These are phyloP conservation scores for Mortierella sp. DNA, from an alignment of 371 early-diverging fungal species.

Conservation along the genomic window DNA sequence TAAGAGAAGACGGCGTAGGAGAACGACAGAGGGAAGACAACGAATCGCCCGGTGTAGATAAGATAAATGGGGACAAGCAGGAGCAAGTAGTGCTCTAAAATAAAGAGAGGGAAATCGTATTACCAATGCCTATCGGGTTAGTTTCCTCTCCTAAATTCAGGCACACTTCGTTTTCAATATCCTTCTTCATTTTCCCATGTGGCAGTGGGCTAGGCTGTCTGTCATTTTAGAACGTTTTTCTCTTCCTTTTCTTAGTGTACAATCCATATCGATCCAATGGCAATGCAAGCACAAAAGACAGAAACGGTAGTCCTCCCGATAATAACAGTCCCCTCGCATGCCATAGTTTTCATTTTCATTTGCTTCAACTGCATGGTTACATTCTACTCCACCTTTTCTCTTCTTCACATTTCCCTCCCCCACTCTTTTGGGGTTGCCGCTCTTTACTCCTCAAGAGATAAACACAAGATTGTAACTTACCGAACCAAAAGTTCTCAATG, in stretches of 20 bases:
- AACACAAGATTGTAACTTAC: slow-evolving; percentile 46
- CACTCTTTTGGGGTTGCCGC: neutral
- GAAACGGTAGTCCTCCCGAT: neutral
- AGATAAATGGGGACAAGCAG: slow-evolving; percentile 70
- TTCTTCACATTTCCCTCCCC: neutral
- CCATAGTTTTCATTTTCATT: neutral
- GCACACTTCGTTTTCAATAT: neutral
- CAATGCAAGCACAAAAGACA: neutral
- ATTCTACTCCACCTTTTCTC: neutral
- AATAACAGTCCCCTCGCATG: neutral
- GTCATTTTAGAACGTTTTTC: neutral
- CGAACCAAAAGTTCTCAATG: slow-evolving; percentile 76
- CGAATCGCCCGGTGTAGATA: slow-evolving; percentile 69
- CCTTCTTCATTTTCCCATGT: neutral
- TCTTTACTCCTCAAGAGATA: neutral
- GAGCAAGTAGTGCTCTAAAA: slow-evolving; percentile 72
- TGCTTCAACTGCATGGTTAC: neutral
- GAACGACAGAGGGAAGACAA: slow-evolving; percentile 67
- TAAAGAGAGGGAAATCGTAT: neutral
- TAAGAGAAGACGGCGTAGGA: slow-evolving; percentile 69
- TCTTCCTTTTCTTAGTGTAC: neutral
- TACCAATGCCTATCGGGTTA: neutral
- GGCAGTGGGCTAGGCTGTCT: neutral
- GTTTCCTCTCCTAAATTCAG: neutral
- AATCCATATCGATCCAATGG: neutral